Conservation (phyloP, 306 rosid genomes). For the Oxytropis ochrocephala region DNA sequence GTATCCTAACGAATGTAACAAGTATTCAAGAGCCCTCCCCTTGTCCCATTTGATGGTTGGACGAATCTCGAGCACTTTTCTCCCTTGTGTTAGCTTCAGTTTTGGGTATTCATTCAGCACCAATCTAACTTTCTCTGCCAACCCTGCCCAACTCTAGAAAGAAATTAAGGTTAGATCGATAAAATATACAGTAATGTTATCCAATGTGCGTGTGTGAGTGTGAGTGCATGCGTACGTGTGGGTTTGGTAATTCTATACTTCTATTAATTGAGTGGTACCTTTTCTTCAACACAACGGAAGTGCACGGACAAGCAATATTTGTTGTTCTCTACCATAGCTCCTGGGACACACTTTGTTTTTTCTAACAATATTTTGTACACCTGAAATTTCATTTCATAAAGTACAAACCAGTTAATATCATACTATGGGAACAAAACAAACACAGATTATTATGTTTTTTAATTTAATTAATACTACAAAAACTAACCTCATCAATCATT, state of each 20-base stretch:
- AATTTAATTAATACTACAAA: no score
- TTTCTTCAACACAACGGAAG: constrained; percentile 94
- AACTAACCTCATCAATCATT: constrained; percentile 75
- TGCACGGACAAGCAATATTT: constrained; percentile 90
- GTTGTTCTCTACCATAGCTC: constrained; percentile 85
- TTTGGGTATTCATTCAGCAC: constrained; percentile 75
- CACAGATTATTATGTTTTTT: no score
- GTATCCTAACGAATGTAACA: constrained; percentile 71
- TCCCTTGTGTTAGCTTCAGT: constrained; percentile 68
- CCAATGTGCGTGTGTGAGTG: no score
- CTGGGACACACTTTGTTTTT: constrained; percentile 65
- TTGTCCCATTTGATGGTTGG: constrained; percentile 97
- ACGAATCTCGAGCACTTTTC: constrained; percentile 82
- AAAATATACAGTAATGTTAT: no score
- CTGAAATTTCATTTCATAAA: constrained; percentile 18
- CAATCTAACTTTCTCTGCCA: constrained; percentile 63
- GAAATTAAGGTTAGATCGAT: no score
- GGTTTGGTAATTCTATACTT: neutral
- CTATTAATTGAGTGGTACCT: constrained; percentile 34
- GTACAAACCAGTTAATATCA: no score
- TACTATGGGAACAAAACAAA: no score
- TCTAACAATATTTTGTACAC: constrained; percentile 58
- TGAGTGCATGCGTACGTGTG: no score
- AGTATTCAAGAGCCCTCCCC: constrained; percentile 85
- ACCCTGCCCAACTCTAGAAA: constrained; percentile 71